Evolutionary conservation across 306 rosid species (phyloP).

Genomic region (Betula pendula): DNA sequence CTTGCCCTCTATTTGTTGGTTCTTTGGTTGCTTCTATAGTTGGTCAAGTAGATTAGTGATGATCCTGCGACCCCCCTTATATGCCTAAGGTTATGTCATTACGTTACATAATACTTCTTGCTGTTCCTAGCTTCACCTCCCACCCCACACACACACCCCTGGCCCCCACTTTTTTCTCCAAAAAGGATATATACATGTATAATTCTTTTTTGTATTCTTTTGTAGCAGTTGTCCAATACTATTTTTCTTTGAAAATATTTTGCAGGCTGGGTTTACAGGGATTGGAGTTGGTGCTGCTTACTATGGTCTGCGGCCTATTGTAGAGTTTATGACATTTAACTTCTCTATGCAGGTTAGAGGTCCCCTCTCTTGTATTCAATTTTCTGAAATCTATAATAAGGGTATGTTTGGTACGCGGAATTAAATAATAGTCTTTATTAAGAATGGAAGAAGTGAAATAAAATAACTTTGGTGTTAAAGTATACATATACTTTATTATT

Average conservation of each 20-base stretch:
- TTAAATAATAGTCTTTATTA: no score
- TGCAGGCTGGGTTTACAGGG: conserved; percentile 98
- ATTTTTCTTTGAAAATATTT: conserved; percentile 27
- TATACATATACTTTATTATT: no score
- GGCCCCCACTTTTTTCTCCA: not conserved
- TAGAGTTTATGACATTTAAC: conserved; percentile 99
- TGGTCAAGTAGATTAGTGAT: not conserved
- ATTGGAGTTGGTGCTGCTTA: conserved; percentile 99
- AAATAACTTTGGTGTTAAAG: no score
- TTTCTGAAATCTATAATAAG: not conserved
- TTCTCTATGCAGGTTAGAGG: conserved; percentile 96
- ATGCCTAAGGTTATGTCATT: not conserved
- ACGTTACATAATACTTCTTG: not conserved
- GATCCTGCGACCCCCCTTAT: not conserved
- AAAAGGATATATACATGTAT: not conserved
- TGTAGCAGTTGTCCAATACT: conserved; percentile 19
- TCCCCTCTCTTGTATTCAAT: conserved; percentile 13
- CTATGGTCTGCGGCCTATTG: conserved; percentile 85
- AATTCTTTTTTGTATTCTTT: conserved; percentile 9
- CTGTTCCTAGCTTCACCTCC: not conserved
- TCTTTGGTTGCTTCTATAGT: conserved; percentile 17
- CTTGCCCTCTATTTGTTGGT: conserved; percentile 1
- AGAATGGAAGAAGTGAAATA: no score
- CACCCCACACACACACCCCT: not conserved
- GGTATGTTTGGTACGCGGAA: no score